A percentile compares a stretch with the other conserved stretches of the same genome.
phyloP scores from a whole-genome alignment of 192 early-diverging fungal species.

The Coemansia sp. region DNA sequence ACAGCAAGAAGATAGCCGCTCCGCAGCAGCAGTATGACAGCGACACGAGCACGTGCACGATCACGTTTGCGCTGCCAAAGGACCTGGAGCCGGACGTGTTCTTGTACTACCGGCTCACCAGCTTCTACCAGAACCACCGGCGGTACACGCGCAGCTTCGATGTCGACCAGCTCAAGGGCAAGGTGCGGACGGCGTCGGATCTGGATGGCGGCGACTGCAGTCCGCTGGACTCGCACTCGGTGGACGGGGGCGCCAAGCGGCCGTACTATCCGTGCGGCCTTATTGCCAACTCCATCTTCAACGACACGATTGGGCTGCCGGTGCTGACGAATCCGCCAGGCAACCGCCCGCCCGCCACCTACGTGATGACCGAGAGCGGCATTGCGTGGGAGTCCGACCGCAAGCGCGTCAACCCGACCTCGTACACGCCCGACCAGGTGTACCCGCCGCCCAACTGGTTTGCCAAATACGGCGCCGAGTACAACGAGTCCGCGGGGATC shows the following conservation, averaged over 20 bases:
- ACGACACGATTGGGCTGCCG: slow-evolving; percentile 68
- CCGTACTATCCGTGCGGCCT: slow-evolving; percentile 94
- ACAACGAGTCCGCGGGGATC: slow-evolving; percentile 46
- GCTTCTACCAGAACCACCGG: slow-evolving; percentile 99
- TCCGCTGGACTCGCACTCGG: slow-evolving; percentile 51
- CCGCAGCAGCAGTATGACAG: slow-evolving; percentile 57
- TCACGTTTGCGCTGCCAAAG: slow-evolving; percentile 71
- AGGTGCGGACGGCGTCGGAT: slow-evolving; percentile 39
- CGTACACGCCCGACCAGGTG: slow-evolving; percentile 58
- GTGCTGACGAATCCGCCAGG: slow-evolving; percentile 60
- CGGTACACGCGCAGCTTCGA: slow-evolving; percentile 92
- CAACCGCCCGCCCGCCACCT: slow-evolving; percentile 33
- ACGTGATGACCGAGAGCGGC: slow-evolving; percentile 64
- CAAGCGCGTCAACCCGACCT: slow-evolving; percentile 64
- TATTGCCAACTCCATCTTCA: slow-evolving; percentile 98
- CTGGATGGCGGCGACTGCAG: slow-evolving; percentile 60
- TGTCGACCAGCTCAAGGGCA: slow-evolving; percentile 79
- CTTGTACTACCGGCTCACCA: slow-evolving; percentile 93
- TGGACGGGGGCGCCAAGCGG: slow-evolving; percentile 32
- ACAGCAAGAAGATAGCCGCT: slow-evolving; percentile 25
- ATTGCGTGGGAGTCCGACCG: slow-evolving; percentile 91
- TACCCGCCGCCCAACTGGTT: slow-evolving; percentile 90
- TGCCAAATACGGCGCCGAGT: slow-evolving; percentile 58
- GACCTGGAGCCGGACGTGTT: slow-evolving; percentile 78
- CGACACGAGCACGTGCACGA: slow-evolving; percentile 61